Percentiles rank a stretch among this genome's conserved stretches.
Evolutionary conservation across 2,329 filamentous ascomycete species (phyloP).

Genomic region (Hyphodiscus sp.): DNA sequence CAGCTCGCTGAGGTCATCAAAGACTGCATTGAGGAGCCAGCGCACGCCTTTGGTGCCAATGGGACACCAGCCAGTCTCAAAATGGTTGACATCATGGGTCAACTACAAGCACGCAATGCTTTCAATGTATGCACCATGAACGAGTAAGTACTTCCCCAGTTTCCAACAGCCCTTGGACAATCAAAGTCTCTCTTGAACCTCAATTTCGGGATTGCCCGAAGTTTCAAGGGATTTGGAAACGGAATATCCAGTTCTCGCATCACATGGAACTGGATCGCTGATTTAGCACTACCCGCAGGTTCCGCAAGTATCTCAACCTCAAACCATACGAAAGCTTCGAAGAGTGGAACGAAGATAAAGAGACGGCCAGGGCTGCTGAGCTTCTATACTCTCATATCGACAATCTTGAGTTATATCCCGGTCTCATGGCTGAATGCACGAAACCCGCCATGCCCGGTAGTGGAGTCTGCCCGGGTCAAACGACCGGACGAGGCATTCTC

Average conservation of each 20-base stretch:
- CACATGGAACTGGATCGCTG: neutral
- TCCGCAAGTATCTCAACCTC: slow-evolving; percentile 46
- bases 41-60: slow-evolving; percentile 45
- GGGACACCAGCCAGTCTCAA: slow-evolving; percentile 40
- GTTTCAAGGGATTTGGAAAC: no score
- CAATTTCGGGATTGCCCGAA: no score
- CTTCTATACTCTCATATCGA: slow-evolving; percentile 46
- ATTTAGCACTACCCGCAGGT: slow-evolving; percentile 31
- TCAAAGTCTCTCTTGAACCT: no score
- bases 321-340: slow-evolving; percentile 42
- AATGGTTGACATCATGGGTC: slow-evolving; percentile 42
- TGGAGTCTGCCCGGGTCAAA: slow-evolving; percentile 40
- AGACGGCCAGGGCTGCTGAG: slow-evolving; percentile 37
- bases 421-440: neutral
- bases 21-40: slow-evolving; percentile 40
- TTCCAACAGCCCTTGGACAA: no score
- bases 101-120: slow-evolving; percentile 37
- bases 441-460: slow-evolving; percentile 34
- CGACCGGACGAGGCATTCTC: slow-evolving; percentile 38
- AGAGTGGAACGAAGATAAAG: slow-evolving; percentile 44
- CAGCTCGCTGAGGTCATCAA: slow-evolving; percentile 40
- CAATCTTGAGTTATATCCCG: slow-evolving; percentile 45
- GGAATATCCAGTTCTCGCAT: neutral
- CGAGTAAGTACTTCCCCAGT: neutral
- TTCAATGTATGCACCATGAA: slow-evolving; percentile 44